These are phyloP conservation scores for Takakia lepidozioides DNA, from an alignment of 225 moss, liverwort and hornwort species.

Conservation along the genomic window DNA sequence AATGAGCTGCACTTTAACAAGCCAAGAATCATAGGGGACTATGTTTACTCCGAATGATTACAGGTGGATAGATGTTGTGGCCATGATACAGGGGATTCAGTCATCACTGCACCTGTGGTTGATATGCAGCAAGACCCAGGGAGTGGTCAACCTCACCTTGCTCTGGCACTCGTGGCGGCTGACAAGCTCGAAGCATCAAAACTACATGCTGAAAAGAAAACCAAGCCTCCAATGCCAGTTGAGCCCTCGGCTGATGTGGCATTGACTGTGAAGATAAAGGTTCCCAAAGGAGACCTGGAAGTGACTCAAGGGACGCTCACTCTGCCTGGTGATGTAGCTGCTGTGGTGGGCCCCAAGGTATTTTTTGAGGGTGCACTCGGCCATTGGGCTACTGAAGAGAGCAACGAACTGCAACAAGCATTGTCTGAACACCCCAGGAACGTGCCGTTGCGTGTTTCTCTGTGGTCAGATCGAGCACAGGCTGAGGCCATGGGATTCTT, in stretches of 20 bases:
- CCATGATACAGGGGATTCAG: conserved; percentile 65
- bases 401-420: conserved; percentile 42
- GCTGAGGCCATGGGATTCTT: conserved; percentile 64
- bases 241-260: conserved; percentile 40
- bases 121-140: conserved; percentile 66
- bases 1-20: too few relatives aligned
- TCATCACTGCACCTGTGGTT: conserved; percentile 65
- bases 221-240: conserved; percentile 21
- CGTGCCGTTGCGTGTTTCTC: conserved; percentile 46
- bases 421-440: conserved; percentile 30
- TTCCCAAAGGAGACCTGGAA: conserved; percentile 60
- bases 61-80: conserved; percentile 18
- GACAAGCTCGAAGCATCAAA: conserved; percentile 50
- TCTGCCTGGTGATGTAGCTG: conserved; percentile 65
- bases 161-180: conserved; percentile 57
- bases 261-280: conserved; percentile 42
- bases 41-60: background rate
- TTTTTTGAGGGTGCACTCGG: conserved; percentile 52
- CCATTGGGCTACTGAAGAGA: conserved; percentile 49
- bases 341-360: conserved; percentile 61
- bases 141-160: conserved; percentile 59
- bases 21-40: too few relatives aligned
- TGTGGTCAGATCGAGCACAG: conserved; percentile 82
- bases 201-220: conserved; percentile 15
- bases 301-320: conserved; percentile 60